Evolutionary conservation across 2,329 filamentous ascomycete genomes (phyloP).

Genomic region (Paracoccidioides brasiliensis): DNA sequence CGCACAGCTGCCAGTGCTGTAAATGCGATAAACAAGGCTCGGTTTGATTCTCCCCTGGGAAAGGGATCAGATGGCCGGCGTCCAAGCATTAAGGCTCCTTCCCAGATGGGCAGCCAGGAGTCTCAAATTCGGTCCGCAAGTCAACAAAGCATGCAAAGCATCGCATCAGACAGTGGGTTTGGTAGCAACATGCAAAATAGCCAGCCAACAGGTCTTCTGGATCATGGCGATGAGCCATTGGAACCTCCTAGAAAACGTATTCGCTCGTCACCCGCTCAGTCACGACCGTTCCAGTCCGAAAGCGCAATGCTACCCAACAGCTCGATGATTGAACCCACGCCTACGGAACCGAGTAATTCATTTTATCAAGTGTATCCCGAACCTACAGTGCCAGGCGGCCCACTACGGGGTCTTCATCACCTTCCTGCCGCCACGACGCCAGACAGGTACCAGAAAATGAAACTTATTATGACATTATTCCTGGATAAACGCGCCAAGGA

Average conservation of each 20-base stretch:
- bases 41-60: conserved; percentile 75
- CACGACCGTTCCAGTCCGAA: conserved; percentile 23
- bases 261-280: conserved; percentile 40
- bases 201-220: conserved; percentile 18
- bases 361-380: conserved; percentile 29
- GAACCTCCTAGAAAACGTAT: conserved; percentile 66
- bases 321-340: conserved; percentile 30
- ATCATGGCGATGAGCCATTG: conserved; percentile 32
- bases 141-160: conserved; percentile 62
- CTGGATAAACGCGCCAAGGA: conserved; percentile 60
- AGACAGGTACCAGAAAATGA: conserved; percentile 66
- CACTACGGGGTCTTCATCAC: conserved; percentile 22
- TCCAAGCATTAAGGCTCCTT: conserved; percentile 57
- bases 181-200: conserved; percentile 50
- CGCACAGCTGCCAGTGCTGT: conserved; percentile 85
- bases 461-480: conserved; percentile 69
- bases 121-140: conserved; percentile 55
- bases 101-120: conserved; percentile 48
- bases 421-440: conserved; percentile 43
- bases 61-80: conserved; percentile 51
- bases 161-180: conserved; percentile 63
- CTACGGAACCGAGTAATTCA: conserved; percentile 35
- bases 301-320: conserved; percentile 19
- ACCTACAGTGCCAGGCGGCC: conserved; percentile 6
- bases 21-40: conserved; percentile 89